Evolutionary conservation across 2,329 filamentous ascomycete genomes (phyloP), one percentile per base, ranked within the genome.

Genomic region (Claviceps sp.): DNA sequence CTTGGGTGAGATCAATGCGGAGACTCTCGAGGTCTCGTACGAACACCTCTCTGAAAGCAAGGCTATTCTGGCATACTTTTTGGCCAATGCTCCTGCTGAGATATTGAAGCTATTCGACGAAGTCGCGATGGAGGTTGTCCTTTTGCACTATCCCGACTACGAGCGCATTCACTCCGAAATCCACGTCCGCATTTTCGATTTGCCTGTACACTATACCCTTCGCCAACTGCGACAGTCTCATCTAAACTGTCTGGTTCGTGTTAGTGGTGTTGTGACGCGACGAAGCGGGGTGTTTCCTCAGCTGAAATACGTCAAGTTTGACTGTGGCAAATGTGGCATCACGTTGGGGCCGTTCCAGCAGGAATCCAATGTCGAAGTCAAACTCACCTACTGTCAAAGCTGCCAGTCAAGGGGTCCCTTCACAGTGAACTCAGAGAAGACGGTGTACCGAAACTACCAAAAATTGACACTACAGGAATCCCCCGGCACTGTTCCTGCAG

Each of bases 361-460:
- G 63, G 93, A 98, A 71, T 93, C 91, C 43, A 95, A 93, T 56
- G 84, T 90, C 44, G 93, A 98, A 68, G 90, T 98, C 64, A 95
- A 91, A 70, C 88, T 98, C 60, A 88, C 86, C 0, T 98, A 87
- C 73, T 98, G 93, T 66, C 91, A 96, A 65, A 93, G 87, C 65
- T 98, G 93, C 70, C 91, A 97, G 70, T 94, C 88, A 41, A 84
- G 88, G 42, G 93, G 93, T 0, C 94, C 93, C 0, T 98, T 98
- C 64, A 95, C 85, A 0, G 74, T 98, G 58, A 97, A 97, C 71
- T 93, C 89, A 4, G 93, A 97, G 66, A 94, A 95, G 75, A 98
- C 93, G 0, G 86, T 98, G 16, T 98, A 98, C 71, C 86, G 93
- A 56, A 98, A 98, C 69, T 98, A 96, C 70, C 93, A 98, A 67